Percentiles rank a stretch among this genome's conserved stretches.
Evolutionary conservation across 2,329 filamentous ascomycete species (phyloP).

Genomic region (Aspergillus fijiensis): DNA sequence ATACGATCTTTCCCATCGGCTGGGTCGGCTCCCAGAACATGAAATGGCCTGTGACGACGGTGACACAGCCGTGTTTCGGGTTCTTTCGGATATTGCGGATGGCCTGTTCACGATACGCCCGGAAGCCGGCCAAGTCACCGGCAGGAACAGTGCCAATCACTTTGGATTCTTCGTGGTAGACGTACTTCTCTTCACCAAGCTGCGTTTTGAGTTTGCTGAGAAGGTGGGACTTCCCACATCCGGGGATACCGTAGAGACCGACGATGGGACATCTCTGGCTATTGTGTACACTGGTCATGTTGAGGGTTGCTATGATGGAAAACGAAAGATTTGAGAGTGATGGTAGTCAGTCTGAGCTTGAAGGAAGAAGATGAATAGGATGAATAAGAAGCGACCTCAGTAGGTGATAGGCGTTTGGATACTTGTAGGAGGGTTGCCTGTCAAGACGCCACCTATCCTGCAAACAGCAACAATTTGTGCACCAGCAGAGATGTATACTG

Average conservation of each 20-base stretch:
- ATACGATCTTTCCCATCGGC: conserved; percentile 32
- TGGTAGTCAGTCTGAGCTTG: too few species aligned
- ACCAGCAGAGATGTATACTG: too few species aligned
- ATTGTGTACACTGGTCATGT: too few species aligned
- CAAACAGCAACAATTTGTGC: too few species aligned
- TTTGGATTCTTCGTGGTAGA: not conserved
- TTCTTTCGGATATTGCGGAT: not conserved
- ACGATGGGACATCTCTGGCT: not conserved
- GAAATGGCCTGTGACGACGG: conserved; percentile 56
- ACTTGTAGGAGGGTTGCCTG: too few species aligned
- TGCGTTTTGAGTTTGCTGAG: conserved; percentile 5
- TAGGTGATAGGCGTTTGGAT: too few species aligned
- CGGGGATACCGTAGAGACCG: conserved; percentile 5
- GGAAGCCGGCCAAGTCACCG: not conserved
- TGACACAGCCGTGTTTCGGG: conserved; percentile 23
- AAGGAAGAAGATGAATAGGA: too few species aligned
- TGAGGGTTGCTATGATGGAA: too few species aligned
- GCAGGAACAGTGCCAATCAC: not conserved
- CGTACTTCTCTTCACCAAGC: not conserved
- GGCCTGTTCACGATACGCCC: not conserved
- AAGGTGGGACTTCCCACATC: not conserved
- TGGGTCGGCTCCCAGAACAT: conserved; percentile 50
- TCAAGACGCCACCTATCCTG: too few species aligned
- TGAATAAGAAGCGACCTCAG: too few species aligned
- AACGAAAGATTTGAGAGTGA: too few species aligned